These are phyloP conservation scores for Citrullus colocynthis DNA, from an alignment of 306 rosid species.

Conservation along the genomic window DNA sequence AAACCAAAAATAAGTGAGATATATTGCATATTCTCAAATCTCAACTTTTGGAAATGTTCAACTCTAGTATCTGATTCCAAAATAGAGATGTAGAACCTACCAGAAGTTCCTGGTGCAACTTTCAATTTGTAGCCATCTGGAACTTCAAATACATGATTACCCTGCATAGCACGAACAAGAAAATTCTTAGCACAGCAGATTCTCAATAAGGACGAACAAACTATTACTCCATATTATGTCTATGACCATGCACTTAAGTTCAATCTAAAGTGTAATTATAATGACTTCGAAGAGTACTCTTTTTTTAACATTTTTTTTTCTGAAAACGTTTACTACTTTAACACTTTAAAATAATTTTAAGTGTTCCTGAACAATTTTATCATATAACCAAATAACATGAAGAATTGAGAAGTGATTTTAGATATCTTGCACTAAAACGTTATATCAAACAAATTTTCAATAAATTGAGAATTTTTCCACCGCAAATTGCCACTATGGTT, in stretches of 20 bases:
- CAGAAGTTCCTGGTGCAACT: conserved; percentile 50
- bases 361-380: background rate
- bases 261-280: background rate
- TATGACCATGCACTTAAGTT: background rate
- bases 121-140: conserved; percentile 71
- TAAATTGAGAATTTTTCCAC: background rate
- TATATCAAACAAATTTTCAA: background rate
- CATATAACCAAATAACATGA: background rate
- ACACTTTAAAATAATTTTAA: background rate
- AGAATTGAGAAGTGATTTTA: background rate
- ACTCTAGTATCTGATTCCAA: background rate
- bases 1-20: background rate
- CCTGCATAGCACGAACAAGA: conserved; percentile 32
- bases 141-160: conserved; percentile 75
- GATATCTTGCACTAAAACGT: background rate
- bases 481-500: background rate
- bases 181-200: background rate
- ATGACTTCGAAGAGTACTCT: background rate
- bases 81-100: conserved; percentile 14
- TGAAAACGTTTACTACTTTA: too few species aligned
- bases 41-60: background rate
- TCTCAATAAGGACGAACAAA: background rate
- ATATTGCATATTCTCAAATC: background rate
- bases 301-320: background rate
- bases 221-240: background rate